Percentiles rank a stretch among this genome's conserved stretches.
These are phyloP conservation scores for Aeschynomene evenia DNA, from an alignment of 306 rosid genomes.

Conservation along the genomic window DNA sequence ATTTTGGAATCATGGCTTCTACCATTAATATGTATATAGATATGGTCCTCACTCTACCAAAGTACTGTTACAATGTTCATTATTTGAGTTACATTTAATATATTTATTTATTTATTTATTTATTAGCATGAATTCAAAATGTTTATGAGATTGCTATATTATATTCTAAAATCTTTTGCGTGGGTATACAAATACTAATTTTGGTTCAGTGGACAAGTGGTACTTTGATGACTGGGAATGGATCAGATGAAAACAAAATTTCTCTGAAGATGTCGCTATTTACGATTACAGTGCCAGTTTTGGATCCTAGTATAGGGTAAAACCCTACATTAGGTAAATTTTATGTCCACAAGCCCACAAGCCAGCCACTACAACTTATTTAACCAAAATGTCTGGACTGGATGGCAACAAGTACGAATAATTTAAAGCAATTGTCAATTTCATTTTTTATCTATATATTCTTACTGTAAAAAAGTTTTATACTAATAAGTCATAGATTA, in stretches of 20 bases:
- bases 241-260: conserved; percentile 34
- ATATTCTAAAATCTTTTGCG: neutral
- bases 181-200: neutral
- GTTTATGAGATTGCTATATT: neutral
- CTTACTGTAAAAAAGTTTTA: too few relatives aligned
- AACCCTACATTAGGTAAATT: neutral
- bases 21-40: neutral
- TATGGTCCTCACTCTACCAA: conserved; percentile 18
- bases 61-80: neutral
- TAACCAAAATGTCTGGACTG: neutral
- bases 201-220: neutral
- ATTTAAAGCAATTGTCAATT: too few relatives aligned
- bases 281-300: conserved; percentile 34
- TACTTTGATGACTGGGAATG: conserved; percentile 4
- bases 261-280: conserved; percentile 28
- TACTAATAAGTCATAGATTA: too few relatives aligned
- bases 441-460: too few relatives aligned
- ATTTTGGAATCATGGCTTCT: conserved; percentile 11
- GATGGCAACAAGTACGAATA: too few relatives aligned
- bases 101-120: too few relatives aligned
- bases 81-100: neutral
- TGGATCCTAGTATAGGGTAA: conserved; percentile 6
- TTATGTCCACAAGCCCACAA: neutral
- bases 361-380: neutral
- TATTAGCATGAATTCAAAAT: neutral